Conservation (phyloP, 2,329 filamentous ascomycete genomes). For the Rugonectria rugulosa region DNA sequence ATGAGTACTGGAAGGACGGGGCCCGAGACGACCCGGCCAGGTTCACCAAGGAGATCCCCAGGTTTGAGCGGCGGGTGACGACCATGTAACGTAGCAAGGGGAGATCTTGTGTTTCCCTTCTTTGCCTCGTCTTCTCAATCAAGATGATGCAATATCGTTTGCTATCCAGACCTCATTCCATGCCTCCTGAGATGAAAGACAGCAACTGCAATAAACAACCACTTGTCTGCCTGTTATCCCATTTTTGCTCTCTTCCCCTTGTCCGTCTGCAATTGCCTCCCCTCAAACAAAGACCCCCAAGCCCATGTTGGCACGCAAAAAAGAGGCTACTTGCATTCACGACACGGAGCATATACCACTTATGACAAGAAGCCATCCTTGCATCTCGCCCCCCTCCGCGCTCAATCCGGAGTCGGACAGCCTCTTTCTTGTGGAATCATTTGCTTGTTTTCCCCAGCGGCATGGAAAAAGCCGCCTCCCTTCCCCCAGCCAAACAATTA, state of each 20-base stretch:
- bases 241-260: too few species aligned
- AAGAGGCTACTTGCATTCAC: not conserved
- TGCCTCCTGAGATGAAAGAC: too few species aligned
- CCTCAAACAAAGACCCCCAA: not conserved
- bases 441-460: too few species aligned
- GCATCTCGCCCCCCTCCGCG: not conserved
- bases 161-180: too few species aligned
- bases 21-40: conserved; percentile 53
- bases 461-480: too few species aligned
- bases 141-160: not conserved
- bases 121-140: not conserved
- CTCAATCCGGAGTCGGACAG: too few species aligned
- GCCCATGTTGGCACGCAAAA: not conserved
- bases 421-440: too few species aligned
- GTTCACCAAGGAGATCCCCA: conserved; percentile 38
- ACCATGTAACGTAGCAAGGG: conserved; percentile 1
- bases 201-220: not conserved
- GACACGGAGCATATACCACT: not conserved
- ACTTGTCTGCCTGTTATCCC: too few species aligned
- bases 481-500: not conserved
- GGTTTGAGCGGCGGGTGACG: conserved; percentile 26
- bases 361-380: too few species aligned
- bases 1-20: conserved; percentile 65
- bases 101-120: not conserved
- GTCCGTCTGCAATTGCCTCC: not conserved